A percentile compares a stretch with the other conserved stretches of the same genome.
These are phyloP conservation scores for Prunus mongolica DNA, from an alignment of 306 rosid genomes.

Conservation along the genomic window DNA sequence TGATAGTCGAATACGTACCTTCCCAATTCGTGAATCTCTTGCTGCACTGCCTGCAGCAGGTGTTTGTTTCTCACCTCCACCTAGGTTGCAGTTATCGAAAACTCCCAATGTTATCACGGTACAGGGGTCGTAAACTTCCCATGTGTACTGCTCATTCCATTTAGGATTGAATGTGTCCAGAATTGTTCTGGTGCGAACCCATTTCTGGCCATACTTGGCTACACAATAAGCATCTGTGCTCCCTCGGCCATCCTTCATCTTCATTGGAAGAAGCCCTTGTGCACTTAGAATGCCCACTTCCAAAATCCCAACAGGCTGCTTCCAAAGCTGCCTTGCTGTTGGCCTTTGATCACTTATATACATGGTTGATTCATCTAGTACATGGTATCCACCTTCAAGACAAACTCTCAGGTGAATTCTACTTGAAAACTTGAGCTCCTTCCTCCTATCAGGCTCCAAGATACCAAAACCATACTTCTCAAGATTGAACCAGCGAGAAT, in stretches of 20 bases:
- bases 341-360: slow-evolving; percentile 87
- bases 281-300: slow-evolving; percentile 91
- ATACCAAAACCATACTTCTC: slow-evolving; percentile 79
- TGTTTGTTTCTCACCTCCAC: slow-evolving; percentile 48
- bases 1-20: slow-evolving; percentile 86
- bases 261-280: slow-evolving; percentile 88
- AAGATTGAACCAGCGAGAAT: slow-evolving; percentile 89
- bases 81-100: slow-evolving; percentile 78
- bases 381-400: slow-evolving; percentile 99
- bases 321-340: slow-evolving; percentile 93
- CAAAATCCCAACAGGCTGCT: slow-evolving; percentile 73
- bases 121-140: slow-evolving; percentile 96
- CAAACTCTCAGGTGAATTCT: slow-evolving; percentile 79
- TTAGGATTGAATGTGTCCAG: slow-evolving; percentile 68
- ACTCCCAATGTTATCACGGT: slow-evolving; percentile 83
- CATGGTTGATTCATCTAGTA: slow-evolving; percentile 84
- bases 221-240: slow-evolving; percentile 82
- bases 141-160: slow-evolving; percentile 97
- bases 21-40: slow-evolving; percentile 74
- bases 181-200: slow-evolving; percentile 91
- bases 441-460: slow-evolving; percentile 79
- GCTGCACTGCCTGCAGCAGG: slow-evolving; percentile 28
- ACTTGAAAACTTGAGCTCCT: slow-evolving; percentile 82
- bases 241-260: slow-evolving; percentile 74
- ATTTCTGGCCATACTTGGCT: slow-evolving; percentile 88